These are phyloP conservation scores for Boletus calvinii DNA, from an alignment of 1,284 basidiomycete species.

Conservation along the genomic window DNA sequence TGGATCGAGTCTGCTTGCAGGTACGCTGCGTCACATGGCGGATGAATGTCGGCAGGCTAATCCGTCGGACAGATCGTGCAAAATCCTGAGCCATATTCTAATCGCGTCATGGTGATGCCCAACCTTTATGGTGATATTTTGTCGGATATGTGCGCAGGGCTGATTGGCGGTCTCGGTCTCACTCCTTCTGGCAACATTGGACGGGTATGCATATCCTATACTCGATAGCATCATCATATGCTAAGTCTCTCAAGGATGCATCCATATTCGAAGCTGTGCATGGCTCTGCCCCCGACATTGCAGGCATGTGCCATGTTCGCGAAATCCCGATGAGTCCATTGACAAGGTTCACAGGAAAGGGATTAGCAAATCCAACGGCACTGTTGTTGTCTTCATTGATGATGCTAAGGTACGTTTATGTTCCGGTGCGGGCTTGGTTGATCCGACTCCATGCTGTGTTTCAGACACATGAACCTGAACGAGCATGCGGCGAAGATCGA, in stretches of 20 bases:
- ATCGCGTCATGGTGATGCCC: constrained; percentile 99
- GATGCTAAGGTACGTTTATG: constrained; percentile 81
- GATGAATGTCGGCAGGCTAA: constrained; percentile 4
- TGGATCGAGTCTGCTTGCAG: constrained; percentile 96
- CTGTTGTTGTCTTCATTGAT: constrained; percentile 92
- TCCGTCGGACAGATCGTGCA: constrained; percentile 69
- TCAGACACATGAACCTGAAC: constrained; percentile 91
- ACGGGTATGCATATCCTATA: constrained; percentile 51
- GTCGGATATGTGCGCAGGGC: constrained; percentile 98
- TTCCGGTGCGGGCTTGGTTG: constrained; percentile 15
- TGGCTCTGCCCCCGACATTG: constrained; percentile 91
- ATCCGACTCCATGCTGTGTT: constrained; percentile 25
- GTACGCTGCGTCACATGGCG: constrained; percentile 38
- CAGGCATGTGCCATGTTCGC: constrained; percentile 45
- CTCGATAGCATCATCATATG: neutral
- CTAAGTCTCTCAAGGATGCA: constrained; percentile 67
- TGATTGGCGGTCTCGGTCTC: constrained; percentile 97
- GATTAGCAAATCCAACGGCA: constrained; percentile 97
- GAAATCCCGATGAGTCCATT: constrained; percentile 3
- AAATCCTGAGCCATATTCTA: constrained; percentile 91
- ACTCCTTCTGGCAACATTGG: constrained; percentile 99
- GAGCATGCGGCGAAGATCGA: constrained; percentile 90
- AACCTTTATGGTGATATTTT: constrained; percentile 98
- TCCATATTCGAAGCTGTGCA: constrained; percentile 99
- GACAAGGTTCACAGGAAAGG: constrained; percentile 67